Percentiles rank a stretch among this genome's conserved stretches.
These are phyloP conservation scores for Sporothrix brasiliensis DNA, from an alignment of 2,329 filamentous ascomycete species.

Conservation along the genomic window DNA sequence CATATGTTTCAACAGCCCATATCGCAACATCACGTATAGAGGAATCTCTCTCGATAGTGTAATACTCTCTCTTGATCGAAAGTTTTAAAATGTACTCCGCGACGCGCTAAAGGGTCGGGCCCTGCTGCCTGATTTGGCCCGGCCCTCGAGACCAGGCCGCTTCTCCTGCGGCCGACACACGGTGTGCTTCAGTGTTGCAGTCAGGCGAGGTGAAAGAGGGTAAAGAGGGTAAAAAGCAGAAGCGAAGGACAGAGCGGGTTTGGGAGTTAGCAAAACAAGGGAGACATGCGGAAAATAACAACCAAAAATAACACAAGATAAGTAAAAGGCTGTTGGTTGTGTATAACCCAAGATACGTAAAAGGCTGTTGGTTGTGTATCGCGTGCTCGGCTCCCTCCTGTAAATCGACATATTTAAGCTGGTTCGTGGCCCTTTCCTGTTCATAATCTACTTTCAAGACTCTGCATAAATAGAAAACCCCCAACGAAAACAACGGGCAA, in stretches of 20 bases:
- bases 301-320: not conserved
- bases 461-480: not conserved
- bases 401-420: not conserved
- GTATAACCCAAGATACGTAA: not conserved
- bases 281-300: too few relatives aligned
- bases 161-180: constrained; percentile 9
- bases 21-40: not conserved
- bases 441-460: too few relatives aligned
- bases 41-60: not conserved
- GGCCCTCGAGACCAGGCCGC: not conserved
- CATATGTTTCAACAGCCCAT: not conserved
- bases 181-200: not conserved
- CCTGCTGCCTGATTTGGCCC: constrained; percentile 9
- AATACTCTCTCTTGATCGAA: not conserved
- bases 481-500: not conserved
- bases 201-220: not conserved
- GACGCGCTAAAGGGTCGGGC: not conserved
- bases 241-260: not conserved
- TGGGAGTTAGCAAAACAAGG: too few relatives aligned
- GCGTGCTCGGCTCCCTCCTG: not conserved
- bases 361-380: not conserved
- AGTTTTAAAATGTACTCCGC: not conserved
- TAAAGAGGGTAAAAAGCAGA: not conserved
- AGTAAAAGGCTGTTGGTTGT: not conserved
- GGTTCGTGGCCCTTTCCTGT: not conserved